Base-by-base conservation (phyloP, 345 rosid genomes). In the Streptanthus diversifolius region DNA sequence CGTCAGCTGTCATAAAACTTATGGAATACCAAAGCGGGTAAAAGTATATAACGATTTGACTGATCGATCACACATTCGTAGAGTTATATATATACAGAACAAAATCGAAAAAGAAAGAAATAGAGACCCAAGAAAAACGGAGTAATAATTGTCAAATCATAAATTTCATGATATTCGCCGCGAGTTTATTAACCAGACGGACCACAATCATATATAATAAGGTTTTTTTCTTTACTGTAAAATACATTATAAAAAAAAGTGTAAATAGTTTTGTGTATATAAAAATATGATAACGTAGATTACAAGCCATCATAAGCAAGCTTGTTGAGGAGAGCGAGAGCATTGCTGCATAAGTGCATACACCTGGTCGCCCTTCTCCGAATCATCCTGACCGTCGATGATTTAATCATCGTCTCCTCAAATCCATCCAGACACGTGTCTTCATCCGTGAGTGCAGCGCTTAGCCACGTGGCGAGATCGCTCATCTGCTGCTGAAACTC, bases 381-480 rank as follows among this genome's bases (percentile, higher is more conserved):
- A 27, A 87, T 24, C 43, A 75, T 33, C 62, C 63, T 66, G 33
- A 84, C 80, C 51, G 72, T 80, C 37, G 64, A 74, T 15, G 80
- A 76, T 3, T 63, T 67, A 9, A 22, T 70, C 7, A 47, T 63
- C 8, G 66, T 30, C 72, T 70, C 89, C 35, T 72, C 82, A 25
- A 91, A 89, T 11, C 96, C 98, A 71, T 88, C 96, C 17, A 85
- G 48, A 80, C 97, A 91, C 71, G 97, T 93, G 63, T 85, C 85
- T 6, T 77, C 82, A 32, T 91, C 79, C 0, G 97, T 91, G 22
- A 93, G 84, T 0, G 90, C 80, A 35, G 92, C 76, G 67, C 97
- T 91, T 43, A 89, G 58, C 90, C 90, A 93, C 7, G 93, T 88
- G 8, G 78, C 77, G 60, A 89, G 66, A 49, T 93, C 91, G 59